Base-by-base conservation (phyloP, 495 filamentous ascomycete genomes). In the Penicillium paxilli region DNA sequence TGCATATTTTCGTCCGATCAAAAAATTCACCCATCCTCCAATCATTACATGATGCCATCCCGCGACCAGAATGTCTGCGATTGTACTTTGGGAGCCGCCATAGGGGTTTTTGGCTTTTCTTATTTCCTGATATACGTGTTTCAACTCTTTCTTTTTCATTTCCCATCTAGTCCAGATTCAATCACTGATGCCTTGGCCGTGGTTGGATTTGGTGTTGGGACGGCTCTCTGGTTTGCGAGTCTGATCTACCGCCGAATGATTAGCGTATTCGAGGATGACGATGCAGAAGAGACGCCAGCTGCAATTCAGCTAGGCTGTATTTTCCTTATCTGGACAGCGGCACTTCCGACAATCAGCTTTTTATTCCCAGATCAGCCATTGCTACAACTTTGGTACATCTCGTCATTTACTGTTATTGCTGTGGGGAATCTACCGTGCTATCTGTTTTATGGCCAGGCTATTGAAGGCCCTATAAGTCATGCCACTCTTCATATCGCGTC, bases 101-200 rank as follows among this genome's bases (percentile, higher is more conserved):
- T 45, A 44, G 17, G 47, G 17, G 38, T 53, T 30, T 58, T 58
- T 22, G 46, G 44, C n/a, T 20, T 58, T 30, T 40, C 50, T 11
- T 58, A 54, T 14, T 58, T 58, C 41, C 32, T 24, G 38, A 24
- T 58, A 1, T 58, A 53, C 45, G 17, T 46, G 11, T 40, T 52
- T 7, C 55, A 58, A 49, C 54, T 45, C 23, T 44, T 58, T 20
- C 28, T 58, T 22, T 50, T 53, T n/a, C 55, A 49, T 33, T 54
- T 58, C 23, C 50, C 55, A 2, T 28, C 46, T n/a, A 17, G 38
- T 20, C 44, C 38, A 22, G 45, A 44, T 12, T 33, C 5, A 19
- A 58, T 58, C 44, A 52, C 44, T 14, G 26, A 26, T 25, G 47
- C 55, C 11, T 42, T 58, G 37, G 35, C 55, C 1, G 47, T 54